Percentiles rank a stretch among this genome's conserved stretches.
Evolutionary conservation across 192 early-diverging fungal genomes (phyloP).

Genomic region (Umbelopsis sp.): DNA sequence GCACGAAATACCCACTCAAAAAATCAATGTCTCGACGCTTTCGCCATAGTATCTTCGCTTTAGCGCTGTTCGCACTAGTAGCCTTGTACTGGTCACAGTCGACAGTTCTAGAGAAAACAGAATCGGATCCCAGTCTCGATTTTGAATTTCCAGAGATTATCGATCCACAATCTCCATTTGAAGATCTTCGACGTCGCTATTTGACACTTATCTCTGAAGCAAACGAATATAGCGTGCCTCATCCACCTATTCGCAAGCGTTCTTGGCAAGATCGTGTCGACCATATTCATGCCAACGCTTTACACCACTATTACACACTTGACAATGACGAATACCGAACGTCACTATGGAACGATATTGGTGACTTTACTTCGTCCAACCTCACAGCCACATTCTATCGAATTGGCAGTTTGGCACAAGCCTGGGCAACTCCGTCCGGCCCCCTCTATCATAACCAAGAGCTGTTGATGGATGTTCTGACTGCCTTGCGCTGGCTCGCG

Average conservation of each 20-base stretch:
- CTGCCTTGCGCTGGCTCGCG: background rate
- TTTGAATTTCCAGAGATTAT: slow-evolving; percentile 4
- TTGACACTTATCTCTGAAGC: slow-evolving; percentile 8
- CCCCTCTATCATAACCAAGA: background rate
- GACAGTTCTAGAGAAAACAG: background rate
- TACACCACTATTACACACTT: background rate
- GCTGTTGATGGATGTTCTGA: background rate
- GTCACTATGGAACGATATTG: background rate
- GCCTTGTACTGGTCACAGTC: slow-evolving; percentile 6
- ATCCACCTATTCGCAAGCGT: slow-evolving; percentile 8
- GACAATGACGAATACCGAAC: background rate
- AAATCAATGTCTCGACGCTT: background rate
- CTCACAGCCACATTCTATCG: slow-evolving; percentile 6
- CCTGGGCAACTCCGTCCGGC: background rate
- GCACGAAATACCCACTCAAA: background rate
- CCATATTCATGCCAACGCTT: background rate
- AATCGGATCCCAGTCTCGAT: background rate
- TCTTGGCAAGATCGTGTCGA: slow-evolving; percentile 6
- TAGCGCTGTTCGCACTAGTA: background rate
- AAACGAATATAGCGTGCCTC: slow-evolving; percentile 6
- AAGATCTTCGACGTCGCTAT: background rate
- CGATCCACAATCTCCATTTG: background rate
- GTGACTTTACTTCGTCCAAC: background rate
- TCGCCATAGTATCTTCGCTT: background rate
- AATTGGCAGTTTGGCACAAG: background rate